These are phyloP conservation scores for Acrodontium crateriforme DNA, from an alignment of 2,329 filamentous ascomycete species.

Conservation along the genomic window DNA sequence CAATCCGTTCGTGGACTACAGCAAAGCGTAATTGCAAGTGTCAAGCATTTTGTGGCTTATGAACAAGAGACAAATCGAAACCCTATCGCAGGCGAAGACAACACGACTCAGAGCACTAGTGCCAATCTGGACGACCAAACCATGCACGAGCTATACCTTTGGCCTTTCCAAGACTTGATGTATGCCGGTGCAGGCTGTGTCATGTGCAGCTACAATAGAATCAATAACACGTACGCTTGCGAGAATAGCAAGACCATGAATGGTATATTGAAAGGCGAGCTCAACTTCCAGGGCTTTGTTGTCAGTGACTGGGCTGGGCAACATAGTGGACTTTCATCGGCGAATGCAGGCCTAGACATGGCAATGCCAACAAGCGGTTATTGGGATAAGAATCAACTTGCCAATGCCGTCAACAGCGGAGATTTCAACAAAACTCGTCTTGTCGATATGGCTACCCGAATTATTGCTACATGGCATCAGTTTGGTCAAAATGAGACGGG, in stretches of 20 bases:
- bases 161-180: slow-evolving; percentile 38
- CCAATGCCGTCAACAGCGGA: slow-evolving; percentile 46
- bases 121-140: slow-evolving; percentile 48
- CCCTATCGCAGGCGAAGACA: slow-evolving; percentile 13
- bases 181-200: slow-evolving; percentile 32
- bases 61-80: slow-evolving; percentile 40
- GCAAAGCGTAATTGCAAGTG: slow-evolving; percentile 41
- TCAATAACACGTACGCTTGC: slow-evolving; percentile 40
- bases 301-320: slow-evolving; percentile 59
- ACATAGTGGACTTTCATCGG: slow-evolving; percentile 44
- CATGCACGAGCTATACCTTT: slow-evolving; percentile 56
- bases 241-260: slow-evolving; percentile 58
- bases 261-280: slow-evolving; percentile 56
- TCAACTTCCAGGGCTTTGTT: slow-evolving; percentile 58
- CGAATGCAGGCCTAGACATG: slow-evolving; percentile 53
- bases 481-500: slow-evolving; percentile 37
- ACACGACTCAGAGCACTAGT: slow-evolving; percentile 18
- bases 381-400: slow-evolving; percentile 30
- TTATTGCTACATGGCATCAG: slow-evolving; percentile 43
- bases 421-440: slow-evolving; percentile 42
- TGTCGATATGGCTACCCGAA: slow-evolving; percentile 45
- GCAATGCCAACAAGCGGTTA: slow-evolving; percentile 42
- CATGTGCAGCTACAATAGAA: slow-evolving; percentile 24
- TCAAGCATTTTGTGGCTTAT: slow-evolving; percentile 47
- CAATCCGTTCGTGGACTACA: slow-evolving; percentile 44